Percentiles rank a stretch among this genome's conserved stretches.
These are phyloP conservation scores for Beauveria asiatica DNA, from an alignment of 2,329 filamentous ascomycete species.

Conservation along the genomic window DNA sequence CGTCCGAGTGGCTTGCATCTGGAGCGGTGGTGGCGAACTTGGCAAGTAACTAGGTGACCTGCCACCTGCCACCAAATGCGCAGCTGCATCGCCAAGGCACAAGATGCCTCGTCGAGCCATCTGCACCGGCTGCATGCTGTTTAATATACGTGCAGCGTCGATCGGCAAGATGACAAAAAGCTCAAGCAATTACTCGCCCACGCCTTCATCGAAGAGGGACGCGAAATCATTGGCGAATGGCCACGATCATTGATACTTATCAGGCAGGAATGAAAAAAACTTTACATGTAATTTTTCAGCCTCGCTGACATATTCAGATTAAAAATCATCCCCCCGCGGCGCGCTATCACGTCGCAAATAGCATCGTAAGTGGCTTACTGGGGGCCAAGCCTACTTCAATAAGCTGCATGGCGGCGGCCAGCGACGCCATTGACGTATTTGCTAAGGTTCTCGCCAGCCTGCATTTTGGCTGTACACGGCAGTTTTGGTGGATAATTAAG, in stretches of 20 bases:
- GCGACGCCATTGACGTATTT: background rate
- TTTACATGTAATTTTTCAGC: background rate
- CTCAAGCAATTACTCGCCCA: background rate
- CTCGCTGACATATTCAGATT: background rate
- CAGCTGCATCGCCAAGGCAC: background rate
- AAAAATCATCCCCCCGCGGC: background rate
- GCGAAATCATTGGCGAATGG: background rate
- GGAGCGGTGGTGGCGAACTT: background rate
- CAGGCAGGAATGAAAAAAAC: background rate
- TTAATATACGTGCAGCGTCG: conserved; percentile 5
- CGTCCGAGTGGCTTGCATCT: background rate
- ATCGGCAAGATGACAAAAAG: background rate
- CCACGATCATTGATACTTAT: background rate
- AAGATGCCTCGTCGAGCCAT: background rate
- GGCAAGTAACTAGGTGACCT: no score
- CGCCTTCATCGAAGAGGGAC: background rate
- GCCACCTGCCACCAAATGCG: no score
- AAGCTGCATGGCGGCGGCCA: background rate
- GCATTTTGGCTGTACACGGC: background rate
- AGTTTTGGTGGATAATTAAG: background rate
- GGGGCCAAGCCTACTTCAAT: background rate
- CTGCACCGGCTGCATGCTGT: background rate
- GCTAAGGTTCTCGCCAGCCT: background rate
- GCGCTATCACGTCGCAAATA: background rate
- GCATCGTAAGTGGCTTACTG: background rate